Conservation (phyloP, 495 filamentous ascomycete genomes). For the Cudoniella acicularis region DNA sequence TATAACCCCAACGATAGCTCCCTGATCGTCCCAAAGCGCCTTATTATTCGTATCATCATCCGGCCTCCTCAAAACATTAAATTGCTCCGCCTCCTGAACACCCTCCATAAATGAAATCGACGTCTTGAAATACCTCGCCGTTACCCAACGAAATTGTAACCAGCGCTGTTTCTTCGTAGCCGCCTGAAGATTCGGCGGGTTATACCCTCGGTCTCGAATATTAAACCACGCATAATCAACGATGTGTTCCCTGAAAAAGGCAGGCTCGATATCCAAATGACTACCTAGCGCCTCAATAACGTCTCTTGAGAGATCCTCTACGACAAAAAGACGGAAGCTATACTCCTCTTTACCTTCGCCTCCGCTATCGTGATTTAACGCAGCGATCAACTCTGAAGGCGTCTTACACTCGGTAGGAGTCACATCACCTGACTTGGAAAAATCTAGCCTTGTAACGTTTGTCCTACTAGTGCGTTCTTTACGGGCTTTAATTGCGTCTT, state of each 20-base stretch:
- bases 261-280: conserved; percentile 36
- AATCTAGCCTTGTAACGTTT: conserved; percentile 31
- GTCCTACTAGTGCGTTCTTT: conserved; percentile 25
- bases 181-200: conserved; percentile 38
- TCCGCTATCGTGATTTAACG: background rate
- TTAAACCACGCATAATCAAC: conserved; percentile 44
- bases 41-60: conserved; percentile 19
- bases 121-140: conserved; percentile 36
- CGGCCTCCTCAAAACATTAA: conserved; percentile 32
- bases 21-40: conserved; percentile 5
- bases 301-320: conserved; percentile 46
- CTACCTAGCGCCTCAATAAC: conserved; percentile 40
- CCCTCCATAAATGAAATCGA: conserved; percentile 24
- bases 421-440: conserved; percentile 6
- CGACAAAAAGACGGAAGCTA: conserved; percentile 34
- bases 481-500: no score
- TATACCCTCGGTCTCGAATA: conserved; percentile 41
- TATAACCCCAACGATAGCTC: conserved; percentile 14
- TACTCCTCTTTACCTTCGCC: background rate
- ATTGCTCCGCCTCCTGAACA: conserved; percentile 14
- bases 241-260: conserved; percentile 44
- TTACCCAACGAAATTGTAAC: conserved; percentile 35
- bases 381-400: background rate
- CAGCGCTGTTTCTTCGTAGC: conserved; percentile 28
- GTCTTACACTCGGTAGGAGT: background rate